Evolutionary conservation across 129 eudicot genomes (phyloP).

Genomic region (Apium graveolens): DNA sequence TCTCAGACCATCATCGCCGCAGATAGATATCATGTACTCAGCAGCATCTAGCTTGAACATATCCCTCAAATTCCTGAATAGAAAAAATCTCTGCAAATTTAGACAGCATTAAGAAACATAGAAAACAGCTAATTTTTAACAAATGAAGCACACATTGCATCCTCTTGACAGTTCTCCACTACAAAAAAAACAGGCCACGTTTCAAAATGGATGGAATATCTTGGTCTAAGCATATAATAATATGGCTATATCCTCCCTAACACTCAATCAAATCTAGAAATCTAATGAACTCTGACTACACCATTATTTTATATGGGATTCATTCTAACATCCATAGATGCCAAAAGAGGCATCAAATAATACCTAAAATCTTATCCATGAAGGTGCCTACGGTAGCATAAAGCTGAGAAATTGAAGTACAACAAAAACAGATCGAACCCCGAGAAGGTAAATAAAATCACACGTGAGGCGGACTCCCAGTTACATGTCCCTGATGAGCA

Average conservation of each 20-base stretch:
- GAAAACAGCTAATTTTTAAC: not conserved
- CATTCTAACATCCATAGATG: not conserved
- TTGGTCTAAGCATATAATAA: not conserved
- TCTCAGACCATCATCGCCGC: slow-evolving; percentile 98
- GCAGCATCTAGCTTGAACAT: slow-evolving; percentile 97
- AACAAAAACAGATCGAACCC: not conserved
- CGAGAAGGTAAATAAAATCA: not conserved
- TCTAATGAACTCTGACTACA: not conserved
- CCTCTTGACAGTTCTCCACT: not conserved
- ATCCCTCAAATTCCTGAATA: slow-evolving; percentile 88
- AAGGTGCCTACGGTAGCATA: not conserved
- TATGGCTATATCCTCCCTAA: not conserved
- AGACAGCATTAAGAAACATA: not conserved
- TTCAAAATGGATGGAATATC: not conserved
- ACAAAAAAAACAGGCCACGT: not conserved
- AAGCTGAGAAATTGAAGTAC: not conserved
- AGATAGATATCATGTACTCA: slow-evolving; percentile 98
- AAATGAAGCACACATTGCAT: not conserved
- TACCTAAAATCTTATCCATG: not conserved
- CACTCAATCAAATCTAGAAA: not conserved
- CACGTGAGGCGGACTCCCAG: not conserved
- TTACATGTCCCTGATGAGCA: not conserved
- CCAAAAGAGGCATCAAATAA: not conserved
- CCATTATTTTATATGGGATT: not conserved
- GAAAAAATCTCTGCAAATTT: not conserved